These are phyloP conservation scores for Ochromonas danica DNA, from an alignment of 108 stramenopile species.

Conservation along the genomic window DNA sequence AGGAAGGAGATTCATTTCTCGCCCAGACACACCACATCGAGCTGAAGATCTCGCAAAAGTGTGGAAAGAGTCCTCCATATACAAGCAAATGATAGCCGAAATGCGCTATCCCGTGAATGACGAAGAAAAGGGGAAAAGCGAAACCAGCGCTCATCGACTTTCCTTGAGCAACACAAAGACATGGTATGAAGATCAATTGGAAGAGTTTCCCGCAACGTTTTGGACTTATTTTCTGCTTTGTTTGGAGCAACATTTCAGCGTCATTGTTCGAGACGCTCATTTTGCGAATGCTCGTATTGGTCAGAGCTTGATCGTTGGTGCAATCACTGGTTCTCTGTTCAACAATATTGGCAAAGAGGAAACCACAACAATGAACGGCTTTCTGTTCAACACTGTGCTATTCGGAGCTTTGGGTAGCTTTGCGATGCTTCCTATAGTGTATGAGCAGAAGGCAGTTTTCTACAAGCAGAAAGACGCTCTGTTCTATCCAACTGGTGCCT, in stretches of 20 bases:
- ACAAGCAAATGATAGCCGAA: no score
- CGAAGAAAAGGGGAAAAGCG: no score
- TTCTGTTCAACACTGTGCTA: conserved; percentile 48
- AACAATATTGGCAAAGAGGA: neutral
- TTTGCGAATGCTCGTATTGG: neutral
- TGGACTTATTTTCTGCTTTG: no score
- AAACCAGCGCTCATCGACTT: no score
- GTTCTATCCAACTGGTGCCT: conserved; percentile 73
- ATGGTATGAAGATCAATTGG: no score
- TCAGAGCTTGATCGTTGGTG: conserved; percentile 9
- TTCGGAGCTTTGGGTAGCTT: conserved; percentile 65
- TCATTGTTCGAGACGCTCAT: neutral
- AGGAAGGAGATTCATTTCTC: neutral
- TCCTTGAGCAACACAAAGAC: no score
- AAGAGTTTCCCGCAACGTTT: no score
- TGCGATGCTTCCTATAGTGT: conserved; percentile 66
- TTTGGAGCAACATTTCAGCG: no score
- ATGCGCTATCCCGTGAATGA: no score
- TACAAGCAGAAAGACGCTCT: conserved; percentile 80
- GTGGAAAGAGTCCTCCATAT: no score
- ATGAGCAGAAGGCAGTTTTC: conserved; percentile 64
- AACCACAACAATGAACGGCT: conserved; percentile 3
- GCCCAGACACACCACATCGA: neutral
- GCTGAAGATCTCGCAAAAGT: neutral
- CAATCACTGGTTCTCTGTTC: conserved; percentile 29